Percentiles rank a stretch among this genome's conserved stretches.
Conservation (phyloP, 164 flowering plant species). For the Taxillus chinensis region DNA sequence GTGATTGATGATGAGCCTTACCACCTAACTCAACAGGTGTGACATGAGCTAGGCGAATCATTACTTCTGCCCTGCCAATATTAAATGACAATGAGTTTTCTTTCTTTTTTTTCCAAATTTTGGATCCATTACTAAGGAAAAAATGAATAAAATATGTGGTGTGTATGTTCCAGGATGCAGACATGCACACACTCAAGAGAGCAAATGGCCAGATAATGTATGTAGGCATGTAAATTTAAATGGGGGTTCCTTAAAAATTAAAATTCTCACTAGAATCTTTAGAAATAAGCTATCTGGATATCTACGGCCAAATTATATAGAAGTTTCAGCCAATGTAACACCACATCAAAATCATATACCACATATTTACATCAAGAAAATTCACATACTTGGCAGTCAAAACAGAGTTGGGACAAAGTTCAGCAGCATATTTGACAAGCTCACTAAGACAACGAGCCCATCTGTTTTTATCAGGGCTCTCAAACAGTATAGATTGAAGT, state of each 20-base stretch:
- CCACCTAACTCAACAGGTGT: conserved; percentile 95
- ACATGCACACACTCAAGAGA: too few species aligned
- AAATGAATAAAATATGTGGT: too few species aligned
- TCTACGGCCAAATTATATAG: too few species aligned
- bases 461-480: conserved; percentile 87
- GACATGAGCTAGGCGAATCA: conserved; percentile 75
- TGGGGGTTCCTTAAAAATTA: too few species aligned
- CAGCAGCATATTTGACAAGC: conserved; percentile 87
- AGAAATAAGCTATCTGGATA: too few species aligned
- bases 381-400: conserved; percentile 80
- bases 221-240: too few species aligned
- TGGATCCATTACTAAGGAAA: neutral
- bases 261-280: too few species aligned
- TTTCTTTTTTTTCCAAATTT: neutral
- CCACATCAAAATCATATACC: too few species aligned
- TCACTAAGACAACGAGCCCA: conserved; percentile 98
- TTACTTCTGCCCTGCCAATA: conserved; percentile 64
- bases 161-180: too few species aligned
- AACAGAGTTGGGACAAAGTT: conserved; percentile 84
- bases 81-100: neutral
- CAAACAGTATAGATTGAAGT: conserved; percentile 82
- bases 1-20: conserved; percentile 71
- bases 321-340: too few species aligned
- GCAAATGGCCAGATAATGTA: too few species aligned
- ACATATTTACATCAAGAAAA: too few species aligned